Percentiles rank a stretch among this genome's conserved stretches.
Evolutionary conservation across 1,284 basidiomycete species (phyloP).

Genomic region (Volvariella volvacea): DNA sequence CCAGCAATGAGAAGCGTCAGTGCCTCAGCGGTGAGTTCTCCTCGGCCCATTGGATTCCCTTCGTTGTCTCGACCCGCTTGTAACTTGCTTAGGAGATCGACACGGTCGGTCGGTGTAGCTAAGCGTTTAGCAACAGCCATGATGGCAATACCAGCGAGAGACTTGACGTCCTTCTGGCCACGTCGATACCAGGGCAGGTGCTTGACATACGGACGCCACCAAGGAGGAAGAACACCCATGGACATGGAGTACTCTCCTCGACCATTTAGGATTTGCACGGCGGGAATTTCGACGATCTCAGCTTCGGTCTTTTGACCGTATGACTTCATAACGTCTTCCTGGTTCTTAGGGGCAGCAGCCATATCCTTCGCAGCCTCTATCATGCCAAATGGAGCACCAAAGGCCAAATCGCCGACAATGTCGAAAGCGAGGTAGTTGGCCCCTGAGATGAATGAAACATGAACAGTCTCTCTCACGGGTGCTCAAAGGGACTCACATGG

Average conservation of each 20-base stretch:
- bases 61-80: constrained; percentile 73
- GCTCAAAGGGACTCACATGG: constrained; percentile 43
- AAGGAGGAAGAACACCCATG: constrained; percentile 73
- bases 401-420: constrained; percentile 81
- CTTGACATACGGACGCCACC: constrained; percentile 60
- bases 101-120: constrained; percentile 54
- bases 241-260: constrained; percentile 86
- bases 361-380: constrained; percentile 68
- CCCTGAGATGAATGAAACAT: constrained; percentile 18
- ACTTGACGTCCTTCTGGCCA: constrained; percentile 64
- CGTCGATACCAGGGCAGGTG: constrained; percentile 72
- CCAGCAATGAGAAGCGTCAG: constrained; percentile 84
- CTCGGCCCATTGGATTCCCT: constrained; percentile 71
- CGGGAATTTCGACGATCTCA: constrained; percentile 63
- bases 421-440: constrained; percentile 77
- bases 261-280: constrained; percentile 83
- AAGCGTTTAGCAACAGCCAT: constrained; percentile 76
- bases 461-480: constrained; percentile 2
- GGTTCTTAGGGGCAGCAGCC: constrained; percentile 48
- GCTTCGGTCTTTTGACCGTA: constrained; percentile 41
- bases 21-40: constrained; percentile 84
- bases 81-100: constrained; percentile 77
- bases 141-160: constrained; percentile 76
- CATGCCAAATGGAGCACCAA: constrained; percentile 90
- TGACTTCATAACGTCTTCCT: constrained; percentile 42